Conservation (phyloP, 2,329 filamentous ascomycete species). For the Diaporthe velutina region DNA sequence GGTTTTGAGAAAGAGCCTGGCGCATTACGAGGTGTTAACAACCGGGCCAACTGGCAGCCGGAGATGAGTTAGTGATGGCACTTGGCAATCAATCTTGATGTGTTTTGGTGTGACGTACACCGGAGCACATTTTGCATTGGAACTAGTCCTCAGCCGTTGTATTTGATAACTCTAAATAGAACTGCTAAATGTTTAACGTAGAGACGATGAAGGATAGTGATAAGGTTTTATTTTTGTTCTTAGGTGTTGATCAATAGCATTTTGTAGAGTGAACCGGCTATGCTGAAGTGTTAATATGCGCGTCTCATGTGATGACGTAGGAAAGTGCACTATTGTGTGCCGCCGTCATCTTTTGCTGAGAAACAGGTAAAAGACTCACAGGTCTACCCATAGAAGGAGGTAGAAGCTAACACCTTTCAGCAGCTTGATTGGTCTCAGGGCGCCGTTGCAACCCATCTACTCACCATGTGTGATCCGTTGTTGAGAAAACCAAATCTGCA, state of each 20-base stretch:
- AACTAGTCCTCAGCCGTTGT: background rate
- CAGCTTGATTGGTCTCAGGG: background rate
- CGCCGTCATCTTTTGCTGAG: background rate
- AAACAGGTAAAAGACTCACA: background rate
- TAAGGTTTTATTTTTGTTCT: background rate
- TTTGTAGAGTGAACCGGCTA: background rate
- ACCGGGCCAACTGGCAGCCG: background rate
- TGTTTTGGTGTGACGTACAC: background rate
- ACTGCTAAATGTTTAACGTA: background rate
- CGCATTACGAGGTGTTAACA: background rate
- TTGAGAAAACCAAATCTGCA: background rate
- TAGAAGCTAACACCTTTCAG: background rate
- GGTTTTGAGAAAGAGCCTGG: background rate
- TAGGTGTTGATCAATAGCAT: background rate
- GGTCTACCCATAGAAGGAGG: background rate
- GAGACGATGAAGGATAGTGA: background rate
- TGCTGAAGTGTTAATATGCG: background rate
- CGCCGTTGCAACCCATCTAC: background rate
- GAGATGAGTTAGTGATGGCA: background rate
- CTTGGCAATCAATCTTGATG: background rate
- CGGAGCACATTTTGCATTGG: background rate
- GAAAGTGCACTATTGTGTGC: background rate
- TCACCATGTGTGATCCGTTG: background rate
- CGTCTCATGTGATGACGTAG: background rate
- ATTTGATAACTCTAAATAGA: background rate